Conservation (phyloP, 164 flowering plant species). For the Macadamia tetraphylla region DNA sequence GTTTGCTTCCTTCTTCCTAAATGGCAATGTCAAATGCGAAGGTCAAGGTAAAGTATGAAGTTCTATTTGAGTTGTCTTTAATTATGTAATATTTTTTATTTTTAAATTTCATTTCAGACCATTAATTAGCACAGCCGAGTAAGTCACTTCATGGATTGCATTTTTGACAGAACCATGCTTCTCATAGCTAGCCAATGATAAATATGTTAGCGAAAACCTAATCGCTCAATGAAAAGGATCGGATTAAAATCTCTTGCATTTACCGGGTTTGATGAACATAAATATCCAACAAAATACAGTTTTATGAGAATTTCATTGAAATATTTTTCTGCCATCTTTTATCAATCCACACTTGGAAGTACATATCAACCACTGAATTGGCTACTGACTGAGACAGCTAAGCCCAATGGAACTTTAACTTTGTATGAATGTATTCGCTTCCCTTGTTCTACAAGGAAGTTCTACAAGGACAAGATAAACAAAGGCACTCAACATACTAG, state of each 20-base stretch:
- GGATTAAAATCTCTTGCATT: too few species aligned
- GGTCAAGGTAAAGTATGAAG: too few species aligned
- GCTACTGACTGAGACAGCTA: slow-evolving; percentile 11
- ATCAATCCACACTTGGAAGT: slow-evolving; percentile 42
- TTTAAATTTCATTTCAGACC: too few species aligned
- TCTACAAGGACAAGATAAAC: not conserved
- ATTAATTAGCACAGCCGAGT: not conserved
- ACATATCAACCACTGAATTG: slow-evolving; percentile 47
- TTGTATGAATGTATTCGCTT: not conserved
- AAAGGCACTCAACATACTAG: not conserved
- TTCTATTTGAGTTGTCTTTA: too few species aligned
- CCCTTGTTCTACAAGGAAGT: not conserved
- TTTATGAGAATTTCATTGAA: not conserved
- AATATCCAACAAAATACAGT: not conserved
- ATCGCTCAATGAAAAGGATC: too few species aligned
- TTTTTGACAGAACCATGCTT: slow-evolving; percentile 1
- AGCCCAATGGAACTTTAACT: not conserved
- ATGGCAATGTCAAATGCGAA: too few species aligned
- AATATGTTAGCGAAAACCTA: too few species aligned
- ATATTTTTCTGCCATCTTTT: slow-evolving; percentile 16
- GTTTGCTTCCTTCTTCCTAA: too few species aligned
- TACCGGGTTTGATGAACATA: not conserved
- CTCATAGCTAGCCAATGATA: not conserved
- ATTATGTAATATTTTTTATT: too few species aligned
- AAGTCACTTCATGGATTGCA: not conserved